Evolutionary conservation across 139 green algal species (phyloP).

Genomic region (Chlamydomonas incerta): DNA sequence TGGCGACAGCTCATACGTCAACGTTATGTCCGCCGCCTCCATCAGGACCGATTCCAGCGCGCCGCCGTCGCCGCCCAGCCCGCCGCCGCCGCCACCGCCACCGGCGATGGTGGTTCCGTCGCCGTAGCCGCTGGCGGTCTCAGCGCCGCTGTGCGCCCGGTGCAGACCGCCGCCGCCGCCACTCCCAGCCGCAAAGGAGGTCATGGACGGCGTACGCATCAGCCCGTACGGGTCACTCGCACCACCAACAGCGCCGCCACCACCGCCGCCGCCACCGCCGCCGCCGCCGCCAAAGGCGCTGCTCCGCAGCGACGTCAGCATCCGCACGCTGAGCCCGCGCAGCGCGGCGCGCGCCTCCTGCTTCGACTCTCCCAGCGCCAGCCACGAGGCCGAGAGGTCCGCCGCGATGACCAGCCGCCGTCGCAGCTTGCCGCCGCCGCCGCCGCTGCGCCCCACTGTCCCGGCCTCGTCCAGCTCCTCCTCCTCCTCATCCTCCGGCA

Average conservation of each 20-base stretch:
- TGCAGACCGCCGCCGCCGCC: not conserved
- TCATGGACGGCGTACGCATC: too few species aligned
- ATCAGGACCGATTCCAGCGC: constrained; percentile 37
- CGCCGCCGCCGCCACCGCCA: too few species aligned
- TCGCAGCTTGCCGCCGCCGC: not conserved
- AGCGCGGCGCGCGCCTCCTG: not conserved
- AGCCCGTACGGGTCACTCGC: too few species aligned
- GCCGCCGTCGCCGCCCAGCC: not conserved
- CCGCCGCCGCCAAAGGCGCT: too few species aligned
- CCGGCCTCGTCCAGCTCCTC: not conserved
- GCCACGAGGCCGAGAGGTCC: not conserved
- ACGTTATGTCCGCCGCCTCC: constrained; percentile 47
- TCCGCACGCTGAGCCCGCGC: not conserved
- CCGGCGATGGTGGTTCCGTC: not conserved
- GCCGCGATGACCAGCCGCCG: not conserved
- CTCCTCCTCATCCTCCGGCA: not conserved
- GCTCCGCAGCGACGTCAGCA: not conserved
- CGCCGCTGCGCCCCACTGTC: not conserved
- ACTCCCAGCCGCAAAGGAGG: not conserved
- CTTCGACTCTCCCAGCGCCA: not conserved
- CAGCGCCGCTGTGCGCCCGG: too few species aligned
- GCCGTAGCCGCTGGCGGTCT: not conserved
- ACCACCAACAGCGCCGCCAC: too few species aligned
- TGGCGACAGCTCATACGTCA: not conserved
- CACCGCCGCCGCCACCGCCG: too few species aligned